Evolutionary conservation across 768 basidiomycete species (phyloP).

Genomic region (Phylloporus scabripes): DNA sequence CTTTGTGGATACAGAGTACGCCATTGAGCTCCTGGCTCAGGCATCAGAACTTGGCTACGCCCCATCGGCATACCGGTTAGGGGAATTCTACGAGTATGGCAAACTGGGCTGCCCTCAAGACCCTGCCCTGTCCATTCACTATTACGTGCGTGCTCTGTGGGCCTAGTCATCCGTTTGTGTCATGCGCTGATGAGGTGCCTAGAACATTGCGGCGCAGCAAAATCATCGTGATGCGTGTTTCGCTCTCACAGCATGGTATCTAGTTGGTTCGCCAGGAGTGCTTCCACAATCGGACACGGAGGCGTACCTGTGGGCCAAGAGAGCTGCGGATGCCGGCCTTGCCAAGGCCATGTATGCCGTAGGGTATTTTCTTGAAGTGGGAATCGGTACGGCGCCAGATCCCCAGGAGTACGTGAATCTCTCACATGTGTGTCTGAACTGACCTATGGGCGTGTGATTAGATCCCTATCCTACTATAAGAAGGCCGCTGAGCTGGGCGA

Average conservation of each 20-base stretch:
- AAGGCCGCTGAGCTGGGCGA: conserved; percentile 89
- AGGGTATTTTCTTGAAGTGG: conserved; percentile 96
- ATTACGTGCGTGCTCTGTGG: conserved; percentile 76
- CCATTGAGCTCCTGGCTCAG: conserved; percentile 89
- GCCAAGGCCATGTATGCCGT: conserved; percentile 97
- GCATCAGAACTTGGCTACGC: conserved; percentile 96
- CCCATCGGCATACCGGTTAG: conserved; percentile 90
- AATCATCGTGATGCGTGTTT: conserved; percentile 96
- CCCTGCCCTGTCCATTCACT: conserved; percentile 94
- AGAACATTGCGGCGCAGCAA: conserved; percentile 99
- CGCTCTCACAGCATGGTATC: conserved; percentile 97
- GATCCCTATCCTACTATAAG: conserved; percentile 79
- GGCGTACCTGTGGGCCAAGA: conserved; percentile 95
- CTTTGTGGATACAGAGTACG: conserved; percentile 95
- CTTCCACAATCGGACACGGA: conserved; percentile 98
- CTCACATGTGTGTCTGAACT: conserved; percentile 2
- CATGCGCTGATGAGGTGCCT: conserved; percentile 12
- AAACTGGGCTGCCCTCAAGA: conserved; percentile 98
- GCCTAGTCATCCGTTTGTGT: conserved; percentile 1
- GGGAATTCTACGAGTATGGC: conserved; percentile 99
- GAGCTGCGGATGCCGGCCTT: conserved; percentile 86
- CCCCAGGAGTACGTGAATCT: conserved; percentile 52
- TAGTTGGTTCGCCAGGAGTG: conserved; percentile 96
- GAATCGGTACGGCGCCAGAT: conserved; percentile 72
- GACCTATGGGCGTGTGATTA: conserved; percentile 25